Evolutionary conservation across 371 early-diverging fungal genomes (phyloP).

Genomic region (Rhizopus sp.): DNA sequence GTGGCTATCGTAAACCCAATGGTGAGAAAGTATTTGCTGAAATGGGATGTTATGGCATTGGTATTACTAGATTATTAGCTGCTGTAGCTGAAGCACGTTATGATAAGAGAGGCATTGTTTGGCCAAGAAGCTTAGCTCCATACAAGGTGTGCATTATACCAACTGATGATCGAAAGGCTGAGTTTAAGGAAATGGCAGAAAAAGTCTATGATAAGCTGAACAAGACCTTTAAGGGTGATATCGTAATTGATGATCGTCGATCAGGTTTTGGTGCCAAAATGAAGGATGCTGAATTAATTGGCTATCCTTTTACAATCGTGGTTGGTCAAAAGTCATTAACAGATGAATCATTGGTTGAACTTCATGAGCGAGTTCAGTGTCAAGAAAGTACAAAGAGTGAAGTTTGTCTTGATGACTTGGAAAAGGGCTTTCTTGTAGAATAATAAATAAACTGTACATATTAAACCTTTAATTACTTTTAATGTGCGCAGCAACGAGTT

Average conservation of each 20-base stretch:
- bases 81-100: constrained; percentile 74
- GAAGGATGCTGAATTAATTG: constrained; percentile 74
- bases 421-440: neutral
- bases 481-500: neutral
- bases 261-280: constrained; percentile 70
- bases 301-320: constrained; percentile 71
- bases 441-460: constrained; percentile 1
- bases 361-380: constrained; percentile 57
- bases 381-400: constrained; percentile 27
- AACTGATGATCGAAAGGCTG: constrained; percentile 48
- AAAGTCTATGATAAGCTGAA: constrained; percentile 46
- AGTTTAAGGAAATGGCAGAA: constrained; percentile 39
- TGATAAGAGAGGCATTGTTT: constrained; percentile 71
- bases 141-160: constrained; percentile 68
- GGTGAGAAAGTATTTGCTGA: constrained; percentile 55
- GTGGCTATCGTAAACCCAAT: constrained; percentile 48
- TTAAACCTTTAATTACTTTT: neutral
- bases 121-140: constrained; percentile 80
- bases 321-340: constrained; percentile 61
- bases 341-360: constrained; percentile 53
- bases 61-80: constrained; percentile 78
- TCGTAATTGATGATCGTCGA: constrained; percentile 66
- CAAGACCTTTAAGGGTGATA: constrained; percentile 24
- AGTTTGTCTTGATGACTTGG: constrained; percentile 2
- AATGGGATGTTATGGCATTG: constrained; percentile 95